These are phyloP conservation scores for Ustilago loliicola DNA, from an alignment of 1,284 basidiomycete genomes.

Conservation along the genomic window DNA sequence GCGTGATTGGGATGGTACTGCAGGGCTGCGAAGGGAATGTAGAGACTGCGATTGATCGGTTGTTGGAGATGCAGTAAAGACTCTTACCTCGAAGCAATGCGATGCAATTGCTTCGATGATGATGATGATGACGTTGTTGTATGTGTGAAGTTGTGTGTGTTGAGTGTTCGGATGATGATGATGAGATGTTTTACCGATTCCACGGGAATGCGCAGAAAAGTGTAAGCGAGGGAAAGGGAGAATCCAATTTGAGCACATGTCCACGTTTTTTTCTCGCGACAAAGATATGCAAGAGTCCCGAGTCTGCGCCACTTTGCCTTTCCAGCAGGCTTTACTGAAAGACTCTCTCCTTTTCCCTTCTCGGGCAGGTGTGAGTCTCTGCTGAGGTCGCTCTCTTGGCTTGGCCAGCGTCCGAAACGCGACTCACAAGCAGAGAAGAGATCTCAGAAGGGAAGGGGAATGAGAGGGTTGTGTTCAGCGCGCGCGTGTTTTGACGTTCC, in stretches of 20 bases:
- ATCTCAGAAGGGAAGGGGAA: too few species aligned
- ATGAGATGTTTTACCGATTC: neutral
- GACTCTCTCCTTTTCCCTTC: too few species aligned
- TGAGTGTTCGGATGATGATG: neutral
- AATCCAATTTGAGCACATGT: slow-evolving; percentile 2
- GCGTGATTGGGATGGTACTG: slow-evolving; percentile 60
- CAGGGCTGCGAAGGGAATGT: slow-evolving; percentile 60
- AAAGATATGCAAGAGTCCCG: neutral
- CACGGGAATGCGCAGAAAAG: neutral
- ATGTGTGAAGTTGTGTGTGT: neutral
- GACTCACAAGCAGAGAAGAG: too few species aligned
- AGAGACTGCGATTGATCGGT: slow-evolving; percentile 62
- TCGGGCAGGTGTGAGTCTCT: too few species aligned
- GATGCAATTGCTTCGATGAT: neutral
- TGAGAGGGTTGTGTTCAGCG: too few species aligned
- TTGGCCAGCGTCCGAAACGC: too few species aligned
- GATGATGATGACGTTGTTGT: neutral
- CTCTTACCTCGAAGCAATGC: neutral
- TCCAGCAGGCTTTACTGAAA: neutral
- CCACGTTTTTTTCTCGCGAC: neutral
- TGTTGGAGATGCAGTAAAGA: slow-evolving; percentile 60
- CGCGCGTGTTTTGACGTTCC: neutral
- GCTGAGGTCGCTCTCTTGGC: too few species aligned
- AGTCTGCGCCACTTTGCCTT: neutral
- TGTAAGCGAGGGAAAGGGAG: neutral